A percentile compares a stretch with the other conserved stretches of the same genome.
phyloP scores from a whole-genome alignment of 139 green algal species.

The Pedinophyceae sp. region DNA sequence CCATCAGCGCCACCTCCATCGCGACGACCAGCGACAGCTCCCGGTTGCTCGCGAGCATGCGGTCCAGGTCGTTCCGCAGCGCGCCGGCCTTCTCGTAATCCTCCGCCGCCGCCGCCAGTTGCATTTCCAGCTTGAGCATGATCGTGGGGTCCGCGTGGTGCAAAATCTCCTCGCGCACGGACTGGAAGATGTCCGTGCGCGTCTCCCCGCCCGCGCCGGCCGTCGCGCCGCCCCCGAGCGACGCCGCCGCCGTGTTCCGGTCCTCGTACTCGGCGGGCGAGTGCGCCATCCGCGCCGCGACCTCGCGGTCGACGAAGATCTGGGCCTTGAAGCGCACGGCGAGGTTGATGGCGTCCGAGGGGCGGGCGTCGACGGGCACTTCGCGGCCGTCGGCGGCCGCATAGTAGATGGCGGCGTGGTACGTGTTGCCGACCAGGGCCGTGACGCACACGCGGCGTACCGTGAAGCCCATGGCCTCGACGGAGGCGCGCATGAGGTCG shows the following conservation, averaged over 20 bases:
- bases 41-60: slow-evolving; percentile 21
- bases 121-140: slow-evolving; percentile 52
- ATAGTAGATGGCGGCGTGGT: slow-evolving; percentile 35
- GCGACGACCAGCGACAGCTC: slow-evolving; percentile 21
- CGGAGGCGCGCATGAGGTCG: slow-evolving; percentile 40
- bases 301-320: slow-evolving; percentile 43
- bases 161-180: slow-evolving; percentile 39
- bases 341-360: slow-evolving; percentile 68
- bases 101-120: slow-evolving; percentile 63
- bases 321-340: slow-evolving; percentile 51
- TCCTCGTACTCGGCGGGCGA: not conserved
- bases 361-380: slow-evolving; percentile 53
- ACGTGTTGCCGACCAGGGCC: slow-evolving; percentile 33
- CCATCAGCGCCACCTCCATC: slow-evolving; percentile 36
- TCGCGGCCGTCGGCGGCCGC: slow-evolving; percentile 7
- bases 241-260: not conserved
- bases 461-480: slow-evolving; percentile 28
- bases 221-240: not conserved
- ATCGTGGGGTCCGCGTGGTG: slow-evolving; percentile 56
- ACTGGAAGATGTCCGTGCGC: slow-evolving; percentile 34
- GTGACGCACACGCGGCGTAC: slow-evolving; percentile 28
- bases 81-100: slow-evolving; percentile 46
- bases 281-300: slow-evolving; percentile 1
- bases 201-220: slow-evolving; percentile 9
- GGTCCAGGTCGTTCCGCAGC: slow-evolving; percentile 33